Base-by-base conservation (phyloP, 805 yeast species). In the Lachancea mirantina region DNA sequence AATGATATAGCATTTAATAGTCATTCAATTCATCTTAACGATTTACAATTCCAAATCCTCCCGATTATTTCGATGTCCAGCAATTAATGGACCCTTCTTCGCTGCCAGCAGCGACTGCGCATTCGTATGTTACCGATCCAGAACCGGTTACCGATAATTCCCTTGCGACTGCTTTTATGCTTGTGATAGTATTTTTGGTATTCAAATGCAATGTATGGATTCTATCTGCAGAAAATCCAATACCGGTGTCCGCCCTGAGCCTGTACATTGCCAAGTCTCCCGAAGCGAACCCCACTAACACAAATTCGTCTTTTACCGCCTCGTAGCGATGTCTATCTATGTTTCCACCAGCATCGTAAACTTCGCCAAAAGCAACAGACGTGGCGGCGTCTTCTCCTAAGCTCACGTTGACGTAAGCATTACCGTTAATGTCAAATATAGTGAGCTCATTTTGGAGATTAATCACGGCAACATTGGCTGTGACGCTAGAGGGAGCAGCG, bases 341-440 rank as follows among this genome's bases (percentile, higher is more conserved):
- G 7, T 38, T 34, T 8, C 38, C 24, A 17, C 40, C 36, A 6
- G 23, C 10, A 3, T 39, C 32, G 4, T 44, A 31, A 23, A 46
- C 36, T 19, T 44, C 32, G 13, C 47, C 25, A 36, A 63, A 61
- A 25, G 41, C 45, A 18, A 61, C 24, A 7, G 50, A 36, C 0
- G 59, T 47, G 10, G 57, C 36, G 4, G 22, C 28, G 18, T 49
- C 46, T 26, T 51, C 47, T n/a, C n/a, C n/a, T 17, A 61, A 22
- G 6, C 25, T 22, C 14, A 53, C 40, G 7, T 49, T 31, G 10
- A 58, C 29, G 6, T 72, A 59, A 4, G 50, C 27, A 6, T 65
- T 65, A 1, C 84, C 84, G 47, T 79, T 78, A 13, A 78, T 49
- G 7, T 74, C 75, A 46, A 53, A 70, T 0, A 78, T 24, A 4